phyloP scores from a whole-genome alignment of 345 rosid genomes.

The Linum usitatissimum region DNA sequence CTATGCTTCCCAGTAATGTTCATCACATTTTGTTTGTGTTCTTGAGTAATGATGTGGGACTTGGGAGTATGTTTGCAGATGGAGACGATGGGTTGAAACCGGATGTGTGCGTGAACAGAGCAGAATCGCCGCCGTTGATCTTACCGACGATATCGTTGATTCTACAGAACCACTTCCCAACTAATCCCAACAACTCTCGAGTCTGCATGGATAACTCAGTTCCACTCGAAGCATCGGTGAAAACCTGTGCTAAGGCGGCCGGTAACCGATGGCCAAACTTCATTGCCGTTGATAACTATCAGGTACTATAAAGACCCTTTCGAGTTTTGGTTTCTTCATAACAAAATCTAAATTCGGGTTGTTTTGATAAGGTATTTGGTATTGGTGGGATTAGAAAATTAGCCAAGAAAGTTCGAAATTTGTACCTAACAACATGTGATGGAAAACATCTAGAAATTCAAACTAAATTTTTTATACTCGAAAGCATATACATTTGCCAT shows the following conservation, averaged over 20 bases:
- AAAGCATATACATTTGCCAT: too few species aligned
- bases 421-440: too few species aligned
- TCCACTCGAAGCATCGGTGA: constrained; percentile 51
- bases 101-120: constrained; percentile 59
- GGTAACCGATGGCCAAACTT: constrained; percentile 96
- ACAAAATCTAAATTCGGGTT: too few species aligned
- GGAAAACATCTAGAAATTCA: too few species aligned
- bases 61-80: constrained; percentile 37
- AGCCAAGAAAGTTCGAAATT: too few species aligned
- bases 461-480: too few species aligned
- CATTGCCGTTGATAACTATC: constrained; percentile 85
- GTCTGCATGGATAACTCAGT: constrained; percentile 74
- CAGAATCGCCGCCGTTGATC: constrained; percentile 60
- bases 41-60: neutral
- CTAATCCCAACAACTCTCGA: constrained; percentile 45
- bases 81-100: constrained; percentile 65
- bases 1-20: too few species aligned
- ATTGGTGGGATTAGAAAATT: too few species aligned
- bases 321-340: neutral
- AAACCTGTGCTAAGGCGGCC: constrained; percentile 58
- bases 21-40: too few species aligned
- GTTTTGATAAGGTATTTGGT: too few species aligned
- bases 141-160: constrained; percentile 45
- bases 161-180: constrained; percentile 64
- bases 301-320: constrained; percentile 31